Evolutionary conservation across 192 early-diverging fungal genomes (phyloP).

Genomic region (Oehlia diaphana): DNA sequence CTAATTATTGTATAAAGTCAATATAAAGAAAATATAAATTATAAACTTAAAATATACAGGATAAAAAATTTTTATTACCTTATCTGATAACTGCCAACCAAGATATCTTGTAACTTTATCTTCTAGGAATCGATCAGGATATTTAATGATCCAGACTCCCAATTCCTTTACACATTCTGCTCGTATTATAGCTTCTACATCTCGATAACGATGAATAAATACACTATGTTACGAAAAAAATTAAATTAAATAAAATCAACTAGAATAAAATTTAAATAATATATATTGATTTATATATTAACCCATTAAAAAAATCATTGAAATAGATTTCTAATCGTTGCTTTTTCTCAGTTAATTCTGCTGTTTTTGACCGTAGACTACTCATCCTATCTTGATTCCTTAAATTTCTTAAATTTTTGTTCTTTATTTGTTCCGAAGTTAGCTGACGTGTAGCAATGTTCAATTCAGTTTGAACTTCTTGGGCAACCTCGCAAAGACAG

Average conservation of each 20-base stretch:
- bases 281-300: background rate
- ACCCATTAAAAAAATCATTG: slow-evolving; percentile 78
- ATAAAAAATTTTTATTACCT: slow-evolving; percentile 35
- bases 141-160: slow-evolving; percentile 72
- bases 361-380: slow-evolving; percentile 43
- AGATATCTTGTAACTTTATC: slow-evolving; percentile 77
- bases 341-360: slow-evolving; percentile 56
- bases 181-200: slow-evolving; percentile 83
- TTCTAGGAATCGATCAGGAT: slow-evolving; percentile 73
- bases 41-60: background rate
- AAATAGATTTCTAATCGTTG: slow-evolving; percentile 59
- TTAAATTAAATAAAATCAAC: background rate
- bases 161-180: slow-evolving; percentile 81
- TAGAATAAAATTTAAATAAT: too few species aligned
- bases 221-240: slow-evolving; percentile 53
- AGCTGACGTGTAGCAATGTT: slow-evolving; percentile 71
- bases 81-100: slow-evolving; percentile 88
- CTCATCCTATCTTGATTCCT: slow-evolving; percentile 32
- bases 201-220: slow-evolving; percentile 88
- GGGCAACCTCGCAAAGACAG: slow-evolving; percentile 67
- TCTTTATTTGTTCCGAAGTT: slow-evolving; percentile 52
- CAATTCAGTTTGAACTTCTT: slow-evolving; percentile 59
- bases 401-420: slow-evolving; percentile 27
- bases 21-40: background rate
- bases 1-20: background rate